Conservation (phyloP, 805 yeast species). For the Saccharomycopsis fibuligera region DNA sequence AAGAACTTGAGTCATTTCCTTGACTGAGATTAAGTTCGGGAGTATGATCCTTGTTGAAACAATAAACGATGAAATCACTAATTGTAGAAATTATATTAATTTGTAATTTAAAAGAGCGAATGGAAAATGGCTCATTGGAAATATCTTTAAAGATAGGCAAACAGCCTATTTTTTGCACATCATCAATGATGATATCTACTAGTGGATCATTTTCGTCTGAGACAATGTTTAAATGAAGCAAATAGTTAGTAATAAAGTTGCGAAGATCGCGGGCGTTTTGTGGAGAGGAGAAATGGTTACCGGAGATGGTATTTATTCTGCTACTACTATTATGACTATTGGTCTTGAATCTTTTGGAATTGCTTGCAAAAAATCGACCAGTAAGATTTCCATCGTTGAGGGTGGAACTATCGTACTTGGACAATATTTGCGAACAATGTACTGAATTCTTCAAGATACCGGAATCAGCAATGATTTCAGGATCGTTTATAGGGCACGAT, state of each 20-base stretch:
- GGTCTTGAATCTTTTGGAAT: too few relatives aligned
- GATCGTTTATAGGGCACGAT: neutral
- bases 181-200: neutral
- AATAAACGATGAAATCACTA: slow-evolving; percentile 73
- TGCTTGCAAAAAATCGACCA: too few relatives aligned
- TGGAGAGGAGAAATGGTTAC: neutral
- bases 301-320: neutral
- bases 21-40: neutral
- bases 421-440: neutral
- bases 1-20: too few relatives aligned
- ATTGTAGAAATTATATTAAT: slow-evolving; percentile 70
- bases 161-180: slow-evolving; percentile 1
- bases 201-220: neutral
- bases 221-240: neutral
- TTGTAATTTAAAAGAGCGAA: slow-evolving; percentile 62
- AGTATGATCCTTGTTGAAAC: slow-evolving; percentile 40
- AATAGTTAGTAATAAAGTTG: neutral
- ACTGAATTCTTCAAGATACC: neutral
- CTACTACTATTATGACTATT: too few relatives aligned
- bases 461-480: neutral
- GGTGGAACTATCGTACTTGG: too few relatives aligned
- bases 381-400: too few relatives aligned
- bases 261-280: too few relatives aligned
- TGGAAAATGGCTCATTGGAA: slow-evolving; percentile 3
- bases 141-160: slow-evolving; percentile 9